These are phyloP conservation scores for Trametes versicolor DNA, from an alignment of 1,284 basidiomycete species.

Conservation along the genomic window DNA sequence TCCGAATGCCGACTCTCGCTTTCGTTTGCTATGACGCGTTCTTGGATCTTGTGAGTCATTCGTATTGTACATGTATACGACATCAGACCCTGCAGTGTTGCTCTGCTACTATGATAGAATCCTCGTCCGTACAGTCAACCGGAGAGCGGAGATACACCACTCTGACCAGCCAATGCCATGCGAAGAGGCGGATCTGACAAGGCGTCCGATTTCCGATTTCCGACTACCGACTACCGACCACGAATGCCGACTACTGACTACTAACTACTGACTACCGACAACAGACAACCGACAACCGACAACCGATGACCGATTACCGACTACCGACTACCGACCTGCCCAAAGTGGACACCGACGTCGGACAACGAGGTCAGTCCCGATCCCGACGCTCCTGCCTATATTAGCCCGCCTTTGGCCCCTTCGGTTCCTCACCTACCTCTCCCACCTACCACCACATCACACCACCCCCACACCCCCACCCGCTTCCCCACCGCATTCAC, in stretches of 20 bases:
- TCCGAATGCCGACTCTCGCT: neutral
- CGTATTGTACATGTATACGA: neutral
- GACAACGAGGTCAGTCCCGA: neutral
- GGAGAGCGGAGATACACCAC: too few relatives aligned
- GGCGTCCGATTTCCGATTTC: too few relatives aligned
- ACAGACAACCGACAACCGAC: neutral
- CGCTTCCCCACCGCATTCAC: neutral
- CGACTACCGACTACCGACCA: too few relatives aligned
- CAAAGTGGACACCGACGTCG: neutral
- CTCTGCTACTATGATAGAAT: neutral
- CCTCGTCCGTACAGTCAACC: neutral
- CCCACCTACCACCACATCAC: neutral
- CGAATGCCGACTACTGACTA: too few relatives aligned
- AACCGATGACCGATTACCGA: neutral
- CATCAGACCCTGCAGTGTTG: neutral
- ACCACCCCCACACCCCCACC: neutral
- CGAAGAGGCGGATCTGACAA: too few relatives aligned
- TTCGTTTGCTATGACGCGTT: neutral
- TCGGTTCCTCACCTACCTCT: neutral
- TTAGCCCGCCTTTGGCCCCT: neutral
- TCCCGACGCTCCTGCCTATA: neutral
- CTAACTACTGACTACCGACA: too few relatives aligned
- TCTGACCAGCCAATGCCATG: too few relatives aligned
- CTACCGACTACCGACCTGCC: neutral
- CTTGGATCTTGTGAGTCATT: neutral